Evolutionary conservation across 768 basidiomycete genomes (phyloP), one percentile per base, ranked within the genome.

Genomic region (Rhizopogon salebrosus): DNA sequence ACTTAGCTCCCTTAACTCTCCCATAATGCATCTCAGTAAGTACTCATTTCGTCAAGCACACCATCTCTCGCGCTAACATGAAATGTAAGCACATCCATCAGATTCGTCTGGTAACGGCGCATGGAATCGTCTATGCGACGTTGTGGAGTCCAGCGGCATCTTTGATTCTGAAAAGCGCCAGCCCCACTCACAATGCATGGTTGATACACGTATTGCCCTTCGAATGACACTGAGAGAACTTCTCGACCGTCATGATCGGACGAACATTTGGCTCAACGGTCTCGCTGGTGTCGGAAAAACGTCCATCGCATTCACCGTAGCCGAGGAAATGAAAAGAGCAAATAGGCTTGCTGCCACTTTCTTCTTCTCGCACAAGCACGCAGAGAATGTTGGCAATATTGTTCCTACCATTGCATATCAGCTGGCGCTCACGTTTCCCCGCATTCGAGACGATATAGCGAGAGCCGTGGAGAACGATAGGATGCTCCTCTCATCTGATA

Each of bases 331-430:
- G 6, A 31, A 45, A 45, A 45, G 29, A 20, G 55, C 48, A n/a
- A n/a, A n/a, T n/a, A n/a, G n/a, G n/a, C n/a, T n/a, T n/a, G n/a
- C 53, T 8, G 59, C 59, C 18, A 53, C 49, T 1, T 61, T 61
- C n/a, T 60, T 61, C 54, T 61, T 61, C 20, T 53, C 56, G 14
- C 52, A 56, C 14, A 38, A 49, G 6, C 49, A 54, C 10, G 50
- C 51, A 2, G 26, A 13, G 29, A n/a, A n/a, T 14, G 13, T 7
- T 4, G 27, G 46, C 6, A 40, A 41, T 1, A 39, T 61, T 4
- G 49, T 61, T 39, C 56, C 56, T 6, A 60, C 59, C 5, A 41
- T 61, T 8, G 56, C 60, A 1, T 57, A 60, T 29, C 54, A 62
- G 29, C 52, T 62, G 13, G 56, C 59, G 9, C 20, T 31, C 38